Evolutionary conservation across 2,329 filamentous ascomycete species (phyloP), one percentile per base, ranked within the genome.

Genomic region (Neospermospora avenae): DNA sequence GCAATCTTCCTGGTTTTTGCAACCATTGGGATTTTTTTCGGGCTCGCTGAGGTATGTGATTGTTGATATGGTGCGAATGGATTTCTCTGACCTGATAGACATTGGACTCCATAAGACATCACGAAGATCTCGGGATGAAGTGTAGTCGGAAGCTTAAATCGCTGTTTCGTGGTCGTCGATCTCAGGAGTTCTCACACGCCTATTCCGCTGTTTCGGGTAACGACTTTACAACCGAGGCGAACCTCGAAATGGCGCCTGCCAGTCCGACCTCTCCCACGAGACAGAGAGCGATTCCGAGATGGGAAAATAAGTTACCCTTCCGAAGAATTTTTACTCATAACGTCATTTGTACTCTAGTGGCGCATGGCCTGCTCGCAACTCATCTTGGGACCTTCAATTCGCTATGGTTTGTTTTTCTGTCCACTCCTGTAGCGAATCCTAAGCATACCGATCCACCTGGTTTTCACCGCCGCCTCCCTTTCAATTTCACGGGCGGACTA

Each of bases 341-440:
- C 53, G 71, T 62, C 59, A 67, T 80, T 59, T 77, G 80, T 61
- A 82, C 80, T 0, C 74, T 91, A 3, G 70, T 89, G 49, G 81
- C 81, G 22, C 85, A 87, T 63, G 85, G 85, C 35, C 81, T 91
- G 52, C 84, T 90, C 68, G 86, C 88, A 63, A 85, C 90, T 69
- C 88, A 91, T 74, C 79, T 84, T 68, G 81, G 79, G 61, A 79
- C 83, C 20, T 86, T 86, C 72, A 82, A 83, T 64, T 78, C 80
- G 25, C 77, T 86, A 55, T 84, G 81, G 69, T 84, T 83, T 53
- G 77, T 84, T 39, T 85, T 86, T 70, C 76, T 86, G 35, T 84
- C 84, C 78, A 81, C 22, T 77, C 82, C 81, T 0, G 80, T 82
- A 0, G 79, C 80, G 13, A 77, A 67, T 25, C 62, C 62, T 25